phyloP scores from a whole-genome alignment of 1,284 basidiomycete species.

The Gymnopus androsaceus region DNA sequence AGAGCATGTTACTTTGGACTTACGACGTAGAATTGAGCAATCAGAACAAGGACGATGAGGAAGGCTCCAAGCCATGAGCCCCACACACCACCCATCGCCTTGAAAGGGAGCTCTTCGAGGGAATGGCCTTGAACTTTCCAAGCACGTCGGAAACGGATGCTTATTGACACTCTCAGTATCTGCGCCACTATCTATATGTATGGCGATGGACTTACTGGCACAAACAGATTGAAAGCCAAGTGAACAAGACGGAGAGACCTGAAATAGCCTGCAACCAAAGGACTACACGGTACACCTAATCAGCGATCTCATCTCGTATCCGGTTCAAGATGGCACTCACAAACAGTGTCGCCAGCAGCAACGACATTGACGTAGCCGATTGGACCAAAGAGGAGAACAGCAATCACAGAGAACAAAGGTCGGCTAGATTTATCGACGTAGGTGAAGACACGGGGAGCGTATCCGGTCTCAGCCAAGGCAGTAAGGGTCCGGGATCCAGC shows the following conservation, averaged over 20 bases:
- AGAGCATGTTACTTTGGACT: background rate
- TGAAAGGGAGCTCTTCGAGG: constrained; percentile 44
- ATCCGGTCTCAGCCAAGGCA: constrained; percentile 66
- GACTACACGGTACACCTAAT: too few relatives aligned
- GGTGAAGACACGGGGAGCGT: constrained; percentile 61
- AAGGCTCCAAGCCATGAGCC: constrained; percentile 46
- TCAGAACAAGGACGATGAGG: constrained; percentile 39
- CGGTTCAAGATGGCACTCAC: constrained; percentile 28
- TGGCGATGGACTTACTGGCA: constrained; percentile 38
- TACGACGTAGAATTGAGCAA: constrained; percentile 47
- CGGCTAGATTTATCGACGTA: constrained; percentile 49
- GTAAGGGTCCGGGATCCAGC: constrained; percentile 67
- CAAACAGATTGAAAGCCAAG: constrained; percentile 44
- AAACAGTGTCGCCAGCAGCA: constrained; percentile 36
- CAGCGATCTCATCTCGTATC: too few relatives aligned
- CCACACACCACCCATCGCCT: constrained; percentile 41
- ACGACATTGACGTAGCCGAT: constrained; percentile 42
- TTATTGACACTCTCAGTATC: constrained; percentile 15
- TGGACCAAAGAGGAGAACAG: constrained; percentile 38
- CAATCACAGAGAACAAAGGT: constrained; percentile 39
- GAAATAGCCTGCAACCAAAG: constrained; percentile 45
- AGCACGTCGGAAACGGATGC: constrained; percentile 45
- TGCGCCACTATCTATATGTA: background rate
- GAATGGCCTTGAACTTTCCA: constrained; percentile 47
- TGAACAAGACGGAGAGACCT: constrained; percentile 46